Base-by-base conservation (phyloP, 2,329 filamentous ascomycete genomes). In the Parafenestella ontariensis region DNA sequence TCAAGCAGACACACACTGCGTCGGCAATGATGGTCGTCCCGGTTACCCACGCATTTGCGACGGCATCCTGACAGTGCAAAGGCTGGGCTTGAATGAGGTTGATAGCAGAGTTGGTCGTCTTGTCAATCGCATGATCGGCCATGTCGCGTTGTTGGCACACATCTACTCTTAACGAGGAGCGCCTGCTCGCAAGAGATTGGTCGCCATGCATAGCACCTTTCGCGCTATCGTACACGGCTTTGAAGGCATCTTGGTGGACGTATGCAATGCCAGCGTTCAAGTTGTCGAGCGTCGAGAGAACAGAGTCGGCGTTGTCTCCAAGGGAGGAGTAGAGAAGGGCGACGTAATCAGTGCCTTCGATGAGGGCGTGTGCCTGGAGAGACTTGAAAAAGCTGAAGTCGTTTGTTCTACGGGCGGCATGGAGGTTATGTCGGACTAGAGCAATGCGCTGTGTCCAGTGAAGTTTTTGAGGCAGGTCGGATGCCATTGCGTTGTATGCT, bases 311-410 rank as follows among this genome's bases (percentile, higher is more conserved):
- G 40, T 79, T 76, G 51, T 78, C 73, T 8, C 76, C 76, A 11
- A 81, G 69, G 4, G 69, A 64, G 1, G 72, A 69, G 17, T 73
- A 70, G 39, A 81, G 67, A 23, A 75, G 71, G n/a, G 77, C 77
- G 4, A 79, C 76, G 64, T 80, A 76, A 56, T 80, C 79, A 8
- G 73, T 79, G 23, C 78, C 77, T 49, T 79, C 77, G 45, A 79
- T 68, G 44, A 81, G 68, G 15, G 73, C 71, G 29, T 77, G 71
- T 15, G 76, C 78, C 64, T 81, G 79, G 20, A 80, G 73, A 1
- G 73, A 73, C 54, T 79, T 80, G 74, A 81, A 81, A 68, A 81
- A 81, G 43, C 71, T 76, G 55, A 78, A 81, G 61, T 79, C 77
- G 41, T 75, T 75, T 37, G 76, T 80, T 20, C 75, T 69, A 53